phyloP scores from a whole-genome alignment of 169 alveolate genomes.

The Plasmodium fragile region DNA sequence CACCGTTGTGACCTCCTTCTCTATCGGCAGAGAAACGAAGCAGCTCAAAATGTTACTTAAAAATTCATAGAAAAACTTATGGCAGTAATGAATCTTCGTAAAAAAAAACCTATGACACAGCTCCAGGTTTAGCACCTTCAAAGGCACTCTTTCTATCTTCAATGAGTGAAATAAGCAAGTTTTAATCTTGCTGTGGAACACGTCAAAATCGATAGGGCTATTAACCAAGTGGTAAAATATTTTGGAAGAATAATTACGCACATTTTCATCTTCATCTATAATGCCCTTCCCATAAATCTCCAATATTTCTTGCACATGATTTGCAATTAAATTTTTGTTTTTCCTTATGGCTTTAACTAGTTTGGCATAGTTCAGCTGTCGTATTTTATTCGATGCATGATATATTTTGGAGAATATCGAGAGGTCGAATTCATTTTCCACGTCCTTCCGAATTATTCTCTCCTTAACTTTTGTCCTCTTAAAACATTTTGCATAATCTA shows the following conservation, averaged over 20 bases:
- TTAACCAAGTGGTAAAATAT: slow-evolving; percentile 63
- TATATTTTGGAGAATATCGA: slow-evolving; percentile 61
- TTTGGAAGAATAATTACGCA: slow-evolving; percentile 61
- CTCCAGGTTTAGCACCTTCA: slow-evolving; percentile 45
- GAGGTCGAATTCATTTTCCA: slow-evolving; percentile 48
- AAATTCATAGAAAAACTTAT: slow-evolving; percentile 62
- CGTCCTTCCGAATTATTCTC: slow-evolving; percentile 15
- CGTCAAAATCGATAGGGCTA: slow-evolving; percentile 36
- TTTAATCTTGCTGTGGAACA: slow-evolving; percentile 37
- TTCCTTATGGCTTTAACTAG: slow-evolving; percentile 40
- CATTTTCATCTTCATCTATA: slow-evolving; percentile 55
- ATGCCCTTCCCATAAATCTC: slow-evolving; percentile 67
- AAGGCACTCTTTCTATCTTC: slow-evolving; percentile 11
- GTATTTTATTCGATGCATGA: slow-evolving; percentile 69
- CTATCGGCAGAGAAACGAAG: slow-evolving; percentile 30
- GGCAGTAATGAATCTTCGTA: slow-evolving; percentile 48
- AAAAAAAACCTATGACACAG: slow-evolving; percentile 45
- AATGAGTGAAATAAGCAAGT: slow-evolving; percentile 64
- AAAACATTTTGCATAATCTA: slow-evolving; percentile 48
- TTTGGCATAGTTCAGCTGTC: slow-evolving; percentile 63
- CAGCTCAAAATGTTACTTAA: slow-evolving; percentile 41
- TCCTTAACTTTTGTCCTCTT: slow-evolving; percentile 51
- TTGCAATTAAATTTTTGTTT: slow-evolving; percentile 39
- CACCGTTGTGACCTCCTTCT: slow-evolving; percentile 19
- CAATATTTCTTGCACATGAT: slow-evolving; percentile 44